Base-by-base conservation (phyloP, 495 filamentous ascomycete species). In the Talaromyces nanjingensis region DNA sequence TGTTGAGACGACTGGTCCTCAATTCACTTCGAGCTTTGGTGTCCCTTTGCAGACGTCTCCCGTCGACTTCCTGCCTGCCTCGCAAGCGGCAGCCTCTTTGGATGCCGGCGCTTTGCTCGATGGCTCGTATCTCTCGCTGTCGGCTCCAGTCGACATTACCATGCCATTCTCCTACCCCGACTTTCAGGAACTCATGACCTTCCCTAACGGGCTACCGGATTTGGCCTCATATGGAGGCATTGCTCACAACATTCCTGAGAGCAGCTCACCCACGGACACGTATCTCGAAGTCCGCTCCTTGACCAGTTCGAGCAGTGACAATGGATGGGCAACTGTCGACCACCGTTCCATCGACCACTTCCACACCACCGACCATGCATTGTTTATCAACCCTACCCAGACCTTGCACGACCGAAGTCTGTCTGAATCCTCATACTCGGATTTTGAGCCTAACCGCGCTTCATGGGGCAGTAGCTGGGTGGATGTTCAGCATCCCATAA, bases 381-480 rank as follows among this genome's bases (percentile, higher is more conserved):
- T 89, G 61, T 91, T 96, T 63, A 92, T 93, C 76, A 94, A 96
- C 71, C 92, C 92, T 2, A 84, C 86, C 64, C 89, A 96, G 73
- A 91, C 90, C 0, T 78, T 97, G 55, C 92, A 96, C 73, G 77
- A 92, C 67, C 85, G 92, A 57, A 93, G 88, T 59, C 84, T 88
- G 66, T 96, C 92, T 8, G 90, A 93, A 63, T 92, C 91, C 3
- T 93, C 92, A 0, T 86, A 87, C 45, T 92, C 90, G 9, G 88
- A 90, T 63, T 76, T 74, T 27, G 71, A 69, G 47, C 59, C 70
- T 74, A 69, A 59, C 65, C 75, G 62, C 67, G 84, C 80, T 64
- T 84, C 78, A 64, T 86, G 70, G 74, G 76, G 90, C 71, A 85
- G 89, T 67, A 93, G 91, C 77, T 94, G 84, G 69, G 90, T 96